Base-by-base conservation (phyloP, 192 early-diverging fungal species). In the Paraglomus occultum region DNA sequence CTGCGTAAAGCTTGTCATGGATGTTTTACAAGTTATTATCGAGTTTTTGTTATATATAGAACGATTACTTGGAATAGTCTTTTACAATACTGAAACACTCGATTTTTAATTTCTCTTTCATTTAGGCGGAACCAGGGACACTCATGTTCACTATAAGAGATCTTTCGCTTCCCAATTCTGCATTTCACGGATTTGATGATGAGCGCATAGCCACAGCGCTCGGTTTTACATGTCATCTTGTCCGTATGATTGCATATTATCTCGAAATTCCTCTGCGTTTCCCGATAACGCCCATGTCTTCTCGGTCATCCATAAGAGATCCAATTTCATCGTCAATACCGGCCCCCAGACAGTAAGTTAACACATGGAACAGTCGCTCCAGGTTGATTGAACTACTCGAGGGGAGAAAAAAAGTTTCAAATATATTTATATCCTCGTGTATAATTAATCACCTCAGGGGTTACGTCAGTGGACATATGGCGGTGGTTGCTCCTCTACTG, bases 261-360 rank as follows among this genome's bases (percentile, higher is more conserved):
- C 76, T 94, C 15, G 79, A 76, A 4, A 70, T 93, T 22, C 87
- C 88, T 0, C 63, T 94, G 15, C 72, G 89, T 69, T 94, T 93
- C 74, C 90, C 90, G 7, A 85, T 93, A 11, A 84, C 71, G 20
- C 81, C 86, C 3, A 93, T 89, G 89, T 89, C 89, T 8, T 93
- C 90, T 0, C 79, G 88, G 14, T 88, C 91, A 15, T 80, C 77
- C 40, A 82, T 94, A 46, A 43, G 61, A 5, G 86, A 88, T 68
- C 76, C 79, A 18, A 67, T 83, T 22, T 77, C 78, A 7, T 38
- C 79, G 14, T 57, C 67, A 5, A 69, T 79, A 40, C 57, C 45
- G 50, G 73, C 70, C 10, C 70, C 77, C 17, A 65, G 73, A 71
- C 70, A 74, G 77, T 81, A 72, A 74, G 74, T 73, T 14, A 14